Evolutionary conservation across 2,329 filamentous ascomycete genomes (phyloP).

Genomic region (Stachybotrys echinatus): DNA sequence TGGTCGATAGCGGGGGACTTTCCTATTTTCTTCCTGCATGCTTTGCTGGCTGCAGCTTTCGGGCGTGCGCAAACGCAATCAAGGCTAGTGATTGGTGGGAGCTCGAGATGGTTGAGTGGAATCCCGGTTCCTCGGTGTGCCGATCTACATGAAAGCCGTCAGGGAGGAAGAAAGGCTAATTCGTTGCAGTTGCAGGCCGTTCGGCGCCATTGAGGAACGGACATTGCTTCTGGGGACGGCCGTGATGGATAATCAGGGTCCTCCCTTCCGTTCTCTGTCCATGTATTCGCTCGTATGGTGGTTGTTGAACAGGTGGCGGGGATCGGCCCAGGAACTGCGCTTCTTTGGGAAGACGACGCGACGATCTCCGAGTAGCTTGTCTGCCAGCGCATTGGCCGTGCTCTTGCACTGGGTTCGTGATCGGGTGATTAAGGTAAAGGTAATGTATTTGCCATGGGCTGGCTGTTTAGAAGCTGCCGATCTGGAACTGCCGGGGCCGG

Average conservation of each 20-base stretch:
- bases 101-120: neutral
- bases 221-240: no score
- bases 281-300: neutral
- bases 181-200: neutral
- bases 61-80: neutral
- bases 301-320: neutral
- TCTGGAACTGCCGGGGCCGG: neutral
- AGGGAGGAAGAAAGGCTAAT: neutral
- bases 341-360: neutral
- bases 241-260: neutral
- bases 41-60: neutral
- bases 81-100: neutral
- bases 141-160: neutral
- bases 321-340: neutral
- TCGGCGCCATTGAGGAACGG: no score
- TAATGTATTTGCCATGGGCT: no score
- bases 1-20: neutral
- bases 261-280: neutral
- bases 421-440: neutral
- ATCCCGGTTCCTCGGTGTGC: neutral
- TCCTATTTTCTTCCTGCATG: neutral
- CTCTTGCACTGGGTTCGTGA: neutral
- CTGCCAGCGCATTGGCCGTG: neutral
- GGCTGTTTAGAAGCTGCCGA: neutral
- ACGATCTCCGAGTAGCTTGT: neutral